Base-by-base conservation (phyloP, 768 basidiomycete genomes). In the Psilocybe azurescens region DNA sequence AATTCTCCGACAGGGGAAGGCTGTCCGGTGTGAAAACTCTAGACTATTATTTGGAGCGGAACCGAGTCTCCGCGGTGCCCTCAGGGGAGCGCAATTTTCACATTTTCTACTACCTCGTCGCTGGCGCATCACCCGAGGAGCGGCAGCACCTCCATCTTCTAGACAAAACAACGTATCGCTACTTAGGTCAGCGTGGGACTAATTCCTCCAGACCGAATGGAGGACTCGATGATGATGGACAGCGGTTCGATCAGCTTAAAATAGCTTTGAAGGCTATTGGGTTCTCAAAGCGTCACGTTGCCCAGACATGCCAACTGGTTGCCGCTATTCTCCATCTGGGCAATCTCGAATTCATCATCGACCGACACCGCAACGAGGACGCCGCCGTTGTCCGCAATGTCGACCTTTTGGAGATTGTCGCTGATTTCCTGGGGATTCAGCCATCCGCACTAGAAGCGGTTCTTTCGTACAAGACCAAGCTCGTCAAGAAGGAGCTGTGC, bases 261-360 rank as follows among this genome's bases (percentile, higher is more conserved):
- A 79, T 91, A 67, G 97, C 95, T 0, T 86, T 99, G 72, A 98
- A 98, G 79, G 85, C 88, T 10, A 89, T 98, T 46, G 97, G 96
- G 0, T 82, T 99, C 62, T 95, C 95, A 7, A 99, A 98, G 73
- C 86, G 95, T 33, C 90, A 95, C 64, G 95, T 99, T 57, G 95
- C 96, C 0, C 95, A 97, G 72, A 91, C 95, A 0, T 98, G 94
- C 73, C 97, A 98, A 74, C 86, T 99, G 53, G 75, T 98, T 56
- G 96, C 97, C 11, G 93, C 95, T 46, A 99, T 99, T 72, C 86
- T 99, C 30, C 97, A 99, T 71, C 87, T 99, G 28, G 97, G 97
- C 30, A 97, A 99, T 71, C 84, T 99, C 65, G 93, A 97, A 69
- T 99, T 99, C 74, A 89, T 81, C 13, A 82, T 92, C 62, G 95